phyloP scores from a whole-genome alignment of 768 basidiomycete species.

The Mycena rebaudengoi region DNA sequence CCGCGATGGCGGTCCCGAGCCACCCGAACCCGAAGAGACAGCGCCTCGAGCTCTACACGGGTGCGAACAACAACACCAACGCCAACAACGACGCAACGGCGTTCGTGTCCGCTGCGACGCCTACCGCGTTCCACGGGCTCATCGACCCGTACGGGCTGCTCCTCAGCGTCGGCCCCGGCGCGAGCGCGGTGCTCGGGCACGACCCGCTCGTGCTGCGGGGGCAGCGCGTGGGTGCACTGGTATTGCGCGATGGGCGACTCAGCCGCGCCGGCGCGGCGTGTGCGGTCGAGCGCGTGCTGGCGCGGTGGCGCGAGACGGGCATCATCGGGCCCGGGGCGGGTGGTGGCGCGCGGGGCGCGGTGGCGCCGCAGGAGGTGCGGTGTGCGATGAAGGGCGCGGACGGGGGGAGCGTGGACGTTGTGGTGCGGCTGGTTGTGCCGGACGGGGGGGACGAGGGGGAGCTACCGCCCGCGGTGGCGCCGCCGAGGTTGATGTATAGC shows the following conservation, averaged over 20 bases:
- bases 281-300: constrained; percentile 6
- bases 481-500: constrained; percentile 20
- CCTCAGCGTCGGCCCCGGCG: constrained; percentile 24
- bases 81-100: too few relatives aligned
- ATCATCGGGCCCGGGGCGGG: neutral
- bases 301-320: neutral
- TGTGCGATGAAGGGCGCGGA: neutral
- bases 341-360: neutral
- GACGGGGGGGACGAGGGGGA: neutral
- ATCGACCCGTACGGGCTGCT: constrained; percentile 25
- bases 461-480: constrained; percentile 18
- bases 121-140: constrained; percentile 22
- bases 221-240: constrained; percentile 18
- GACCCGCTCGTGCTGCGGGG: constrained; percentile 20
- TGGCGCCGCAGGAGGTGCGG: neutral
- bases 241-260: constrained; percentile 13
- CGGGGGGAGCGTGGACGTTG: constrained; percentile 4
- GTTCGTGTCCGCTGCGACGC: too few relatives aligned
- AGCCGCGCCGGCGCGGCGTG: neutral
- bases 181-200: constrained; percentile 13
- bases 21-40: too few relatives aligned
- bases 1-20: too few relatives aligned
- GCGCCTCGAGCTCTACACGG: neutral
- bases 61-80: constrained; percentile 7
- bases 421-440: constrained; percentile 6